These are phyloP conservation scores for Brassica incana DNA, from an alignment of 345 rosid genomes.

Conservation along the genomic window DNA sequence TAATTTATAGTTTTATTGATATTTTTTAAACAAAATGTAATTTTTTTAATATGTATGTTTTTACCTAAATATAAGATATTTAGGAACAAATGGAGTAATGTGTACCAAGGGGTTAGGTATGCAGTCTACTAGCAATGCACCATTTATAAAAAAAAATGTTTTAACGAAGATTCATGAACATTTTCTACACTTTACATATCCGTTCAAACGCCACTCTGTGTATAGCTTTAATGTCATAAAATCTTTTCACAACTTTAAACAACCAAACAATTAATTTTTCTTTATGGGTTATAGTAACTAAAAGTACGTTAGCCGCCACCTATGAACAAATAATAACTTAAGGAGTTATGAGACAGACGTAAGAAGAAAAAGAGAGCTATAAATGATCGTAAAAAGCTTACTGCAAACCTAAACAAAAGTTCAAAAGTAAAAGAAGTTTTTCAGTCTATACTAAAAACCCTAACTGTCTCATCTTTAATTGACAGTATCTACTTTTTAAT, in stretches of 20 bases:
- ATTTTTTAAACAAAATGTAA: too few species aligned
- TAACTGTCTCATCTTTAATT: constrained; percentile 40
- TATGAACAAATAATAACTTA: constrained; percentile 31
- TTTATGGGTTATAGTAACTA: constrained; percentile 9
- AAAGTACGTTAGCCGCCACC: constrained; percentile 39
- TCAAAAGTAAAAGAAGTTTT: constrained; percentile 19
- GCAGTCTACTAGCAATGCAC: neutral
- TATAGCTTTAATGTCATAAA: neutral
- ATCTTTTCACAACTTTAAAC: neutral
- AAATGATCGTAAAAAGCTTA: constrained; percentile 19
- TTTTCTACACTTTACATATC: neutral
- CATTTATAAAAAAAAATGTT: neutral
- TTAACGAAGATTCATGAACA: neutral
- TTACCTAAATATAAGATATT: too few species aligned
- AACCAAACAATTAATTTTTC: neutral
- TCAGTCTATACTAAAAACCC: constrained; percentile 28
- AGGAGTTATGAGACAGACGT: constrained; percentile 24
- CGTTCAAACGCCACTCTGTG: neutral
- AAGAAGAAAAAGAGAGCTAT: constrained; percentile 7
- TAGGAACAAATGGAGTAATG: too few species aligned
- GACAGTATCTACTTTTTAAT: constrained; percentile 5
- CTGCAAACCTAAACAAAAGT: constrained; percentile 15
- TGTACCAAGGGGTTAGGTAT: neutral
- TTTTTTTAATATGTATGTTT: too few species aligned
- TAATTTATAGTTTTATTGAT: too few species aligned